Evolutionary conservation across 129 eudicot genomes (phyloP).

Genomic region (Apium graveolens): DNA sequence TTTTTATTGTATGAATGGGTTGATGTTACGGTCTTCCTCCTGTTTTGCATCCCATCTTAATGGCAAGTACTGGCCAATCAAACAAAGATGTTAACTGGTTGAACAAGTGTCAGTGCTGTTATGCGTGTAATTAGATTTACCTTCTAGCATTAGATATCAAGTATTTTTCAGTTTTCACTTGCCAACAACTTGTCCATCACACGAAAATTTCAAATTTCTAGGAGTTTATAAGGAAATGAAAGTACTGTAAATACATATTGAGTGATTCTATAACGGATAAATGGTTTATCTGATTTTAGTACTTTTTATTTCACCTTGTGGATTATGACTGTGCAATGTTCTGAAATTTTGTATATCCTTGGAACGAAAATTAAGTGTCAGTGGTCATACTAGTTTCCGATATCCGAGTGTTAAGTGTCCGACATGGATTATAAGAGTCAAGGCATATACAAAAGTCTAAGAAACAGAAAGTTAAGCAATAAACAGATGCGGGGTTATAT

Average conservation of each 20-base stretch:
- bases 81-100: background rate
- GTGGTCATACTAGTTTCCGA: background rate
- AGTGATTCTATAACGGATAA: background rate
- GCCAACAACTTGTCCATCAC: background rate
- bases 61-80: background rate
- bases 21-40: background rate
- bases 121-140: too few species aligned
- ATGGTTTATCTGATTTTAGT: background rate
- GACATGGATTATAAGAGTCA: background rate
- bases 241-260: background rate
- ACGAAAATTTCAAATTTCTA: background rate
- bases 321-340: background rate
- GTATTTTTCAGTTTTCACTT: background rate
- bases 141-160: background rate
- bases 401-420: background rate
- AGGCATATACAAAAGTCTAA: background rate
- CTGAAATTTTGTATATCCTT: background rate
- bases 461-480: background rate
- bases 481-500: background rate
- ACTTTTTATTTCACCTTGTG: background rate
- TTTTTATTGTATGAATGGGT: background rate
- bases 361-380: background rate
- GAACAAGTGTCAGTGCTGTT: background rate
- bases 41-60: background rate
- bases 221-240: background rate